Conservation (phyloP, 2,329 filamentous ascomycete species). For the Drechslerella stenobrocha region DNA sequence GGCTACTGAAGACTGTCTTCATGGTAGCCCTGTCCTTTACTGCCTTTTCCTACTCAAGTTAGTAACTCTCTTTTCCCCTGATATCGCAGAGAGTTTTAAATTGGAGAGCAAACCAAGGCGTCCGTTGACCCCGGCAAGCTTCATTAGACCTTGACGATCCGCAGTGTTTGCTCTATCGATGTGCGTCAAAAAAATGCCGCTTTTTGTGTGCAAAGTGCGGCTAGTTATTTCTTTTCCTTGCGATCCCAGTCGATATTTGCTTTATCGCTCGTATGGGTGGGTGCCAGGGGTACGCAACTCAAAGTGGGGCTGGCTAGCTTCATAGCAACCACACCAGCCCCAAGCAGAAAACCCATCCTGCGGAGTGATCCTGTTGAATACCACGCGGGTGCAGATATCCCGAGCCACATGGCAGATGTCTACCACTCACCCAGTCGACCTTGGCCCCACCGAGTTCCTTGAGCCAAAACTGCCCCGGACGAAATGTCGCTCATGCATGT, state of each 20-base stretch:
- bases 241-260: background rate
- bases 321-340: slow-evolving; percentile 21
- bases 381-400: slow-evolving; percentile 26
- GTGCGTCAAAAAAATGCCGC: slow-evolving; percentile 6
- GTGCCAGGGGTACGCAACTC: background rate
- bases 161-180: slow-evolving; percentile 32
- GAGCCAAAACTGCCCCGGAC: background rate
- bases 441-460: background rate
- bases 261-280: background rate
- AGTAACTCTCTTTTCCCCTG: slow-evolving; percentile 7
- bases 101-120: slow-evolving; percentile 38
- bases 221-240: background rate
- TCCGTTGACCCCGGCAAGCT: slow-evolving; percentile 28
- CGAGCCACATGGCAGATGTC: slow-evolving; percentile 41
- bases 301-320: background rate
- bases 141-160: slow-evolving; percentile 37
- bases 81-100: slow-evolving; percentile 14
- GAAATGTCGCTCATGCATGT: background rate
- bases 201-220: background rate
- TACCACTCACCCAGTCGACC: slow-evolving; percentile 6
- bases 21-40: slow-evolving; percentile 12
- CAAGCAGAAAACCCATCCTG: slow-evolving; percentile 3
- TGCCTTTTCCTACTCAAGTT: slow-evolving; percentile 26
- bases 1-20: background rate
- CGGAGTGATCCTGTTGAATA: background rate